Evolutionary conservation across 2,329 filamentous ascomycete genomes (phyloP), one percentile per base, ranked within the genome.

Genomic region (Hymenoscyphus fraxineus): DNA sequence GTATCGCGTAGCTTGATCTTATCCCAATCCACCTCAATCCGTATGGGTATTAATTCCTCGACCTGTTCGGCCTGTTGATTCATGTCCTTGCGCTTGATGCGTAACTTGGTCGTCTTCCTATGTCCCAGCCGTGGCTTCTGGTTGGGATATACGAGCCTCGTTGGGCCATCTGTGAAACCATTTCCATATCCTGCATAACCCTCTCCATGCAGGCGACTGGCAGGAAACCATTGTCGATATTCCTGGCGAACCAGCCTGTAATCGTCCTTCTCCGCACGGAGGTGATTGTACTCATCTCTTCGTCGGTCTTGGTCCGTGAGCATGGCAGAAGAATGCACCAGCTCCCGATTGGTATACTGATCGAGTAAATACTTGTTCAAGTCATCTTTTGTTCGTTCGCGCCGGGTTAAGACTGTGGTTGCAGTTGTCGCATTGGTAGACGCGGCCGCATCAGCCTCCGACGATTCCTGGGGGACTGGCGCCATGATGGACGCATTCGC

Each of bases 1-100:
- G 95, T 98, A 77, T 99, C 95, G 76, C 95, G 90, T 66, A 99
- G 83, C 78, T 95, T 95, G 72, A 98, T 86, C 80, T 96, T 97
- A 70, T 98, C 94, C 84, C 91, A 91, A 73, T 99, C 95, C 59
- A 98, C 91, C 72, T 99, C 95, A 62, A 99, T 80, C 58, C 95
- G 87, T 69, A 99, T 85, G 2, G 95, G 95, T 0, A 98, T 91
- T 62, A 99, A 81, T 74, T 97, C 92, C 76, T 99, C 95, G 61
- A 92, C 83, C 74, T 94, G 90, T 71, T 98, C 94, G 31, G 92
- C 92, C 79, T 98, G 95, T 70, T 88, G 86, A 67, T 87, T 85
- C 80, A 93, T 85, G 69, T 97, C 92, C 76, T 92, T 92, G 72
- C 91, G 87, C 71, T 86, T 84, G 68, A 93, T 85, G 68, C 89